These are phyloP conservation scores for Goffeauzyma gilvescens DNA, from an alignment of 768 basidiomycete species.

Conservation along the genomic window DNA sequence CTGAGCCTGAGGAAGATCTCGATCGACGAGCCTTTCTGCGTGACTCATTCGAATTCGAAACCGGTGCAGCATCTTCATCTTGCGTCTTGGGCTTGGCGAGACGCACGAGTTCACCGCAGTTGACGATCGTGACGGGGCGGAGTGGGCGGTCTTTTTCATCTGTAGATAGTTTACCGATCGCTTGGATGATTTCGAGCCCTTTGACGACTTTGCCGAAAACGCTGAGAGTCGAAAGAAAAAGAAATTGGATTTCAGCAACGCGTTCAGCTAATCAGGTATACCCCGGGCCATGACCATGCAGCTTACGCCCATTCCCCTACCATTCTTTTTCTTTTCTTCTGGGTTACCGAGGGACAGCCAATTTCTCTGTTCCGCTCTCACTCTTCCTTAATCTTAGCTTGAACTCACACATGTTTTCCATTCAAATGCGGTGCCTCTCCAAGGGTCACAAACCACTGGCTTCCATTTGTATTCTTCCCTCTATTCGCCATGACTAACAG, in stretches of 20 bases:
- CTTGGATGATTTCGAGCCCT: conserved; percentile 38
- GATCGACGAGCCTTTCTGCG: conserved; percentile 6
- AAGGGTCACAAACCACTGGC: conserved; percentile 72
- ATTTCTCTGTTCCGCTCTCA: not conserved
- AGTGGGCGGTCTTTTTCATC: conserved; percentile 59
- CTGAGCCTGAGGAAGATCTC: conserved; percentile 8
- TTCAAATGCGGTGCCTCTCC: conserved; percentile 41
- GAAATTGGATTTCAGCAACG: not conserved
- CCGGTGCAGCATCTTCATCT: conserved; percentile 1
- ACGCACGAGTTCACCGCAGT: conserved; percentile 78
- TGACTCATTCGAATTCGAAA: not conserved
- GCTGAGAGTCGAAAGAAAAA: conserved; percentile 6
- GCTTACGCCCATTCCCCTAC: too few species aligned
- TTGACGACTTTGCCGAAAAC: conserved; percentile 28
- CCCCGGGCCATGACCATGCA: too few species aligned
- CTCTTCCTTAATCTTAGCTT: too few species aligned
- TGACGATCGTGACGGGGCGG: conserved; percentile 47
- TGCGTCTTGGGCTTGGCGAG: too few species aligned
- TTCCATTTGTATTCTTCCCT: conserved; percentile 58
- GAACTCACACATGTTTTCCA: conserved; percentile 29
- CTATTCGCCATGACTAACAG: conserved; percentile 75
- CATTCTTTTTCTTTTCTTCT: too few species aligned
- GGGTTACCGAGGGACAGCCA: not conserved
- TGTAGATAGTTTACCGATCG: conserved; percentile 46
- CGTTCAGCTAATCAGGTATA: not conserved